Base-by-base conservation (phyloP, 768 basidiomycete genomes). In the Termitomyces sp. region DNA sequence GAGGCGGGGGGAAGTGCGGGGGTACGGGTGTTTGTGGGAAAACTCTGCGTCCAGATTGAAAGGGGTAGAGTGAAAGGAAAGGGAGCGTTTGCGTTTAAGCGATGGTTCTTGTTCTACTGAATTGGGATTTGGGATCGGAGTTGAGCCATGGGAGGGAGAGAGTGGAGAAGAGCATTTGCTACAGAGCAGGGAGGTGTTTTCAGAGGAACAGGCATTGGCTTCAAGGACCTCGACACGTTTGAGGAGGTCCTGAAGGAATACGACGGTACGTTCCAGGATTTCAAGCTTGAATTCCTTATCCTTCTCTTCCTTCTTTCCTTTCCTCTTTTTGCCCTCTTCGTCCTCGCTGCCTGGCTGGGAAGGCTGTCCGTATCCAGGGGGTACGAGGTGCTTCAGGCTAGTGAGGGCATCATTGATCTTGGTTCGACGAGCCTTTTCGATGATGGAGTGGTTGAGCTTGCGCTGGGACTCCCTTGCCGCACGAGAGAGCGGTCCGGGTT, bases 391-490 rank as follows among this genome's bases (percentile, higher is more conserved):
- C 60, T 87, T 83, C 46, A 98, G 73, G 2, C 86, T 83, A 2
- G 86, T 79, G 6, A 98, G 79, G 0, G 94, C 92, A 53, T 92
- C 88, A 68, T 98, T 98, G 62, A 98, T 98, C 80, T 97, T 97
- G 12, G 95, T 96, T 58, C 95, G 80, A 32, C 95, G 77, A 0
- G 94, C 85, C 68, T 95, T 91, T 74, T 98, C 95, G 68, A 98
- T 98, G 61, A 94, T 85, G 6, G 89, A 92, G 67, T 98, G 95
- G 72, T 97, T 97, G 36, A 92, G 83, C 70, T 95, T 93, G 53
- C 95, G 84, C 71, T 92, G 86, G 2, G 87, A 82, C 72, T 96
- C 94, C 48, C 94, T 80, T 32, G 89, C 89, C 14, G 82, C 81
- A 59, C 90, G 87, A 18, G 88, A 88, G 47, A 90, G 71, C 9